A percentile compares a stretch with the other conserved stretches of the same genome.
phyloP scores from a whole-genome alignment of 805 yeast species.

The Pichia heedii region DNA sequence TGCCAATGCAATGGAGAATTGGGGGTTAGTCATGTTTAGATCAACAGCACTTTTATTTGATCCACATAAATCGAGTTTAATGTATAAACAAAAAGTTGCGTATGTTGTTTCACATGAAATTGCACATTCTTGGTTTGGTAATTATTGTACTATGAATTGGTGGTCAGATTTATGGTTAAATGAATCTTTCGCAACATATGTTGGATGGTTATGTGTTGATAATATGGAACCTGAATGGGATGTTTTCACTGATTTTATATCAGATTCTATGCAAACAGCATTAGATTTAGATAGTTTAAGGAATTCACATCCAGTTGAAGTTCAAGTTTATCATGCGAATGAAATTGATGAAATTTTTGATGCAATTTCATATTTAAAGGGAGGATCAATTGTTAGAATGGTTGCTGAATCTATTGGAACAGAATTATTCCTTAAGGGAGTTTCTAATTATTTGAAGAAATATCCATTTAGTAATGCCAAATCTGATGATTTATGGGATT shows the following conservation, averaged over 20 bases:
- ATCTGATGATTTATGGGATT: slow-evolving; percentile 64
- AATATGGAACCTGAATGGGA: slow-evolving; percentile 75
- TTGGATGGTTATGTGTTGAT: slow-evolving; percentile 63
- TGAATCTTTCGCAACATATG: slow-evolving; percentile 88
- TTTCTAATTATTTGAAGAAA: slow-evolving; percentile 54
- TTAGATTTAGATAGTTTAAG: slow-evolving; percentile 47
- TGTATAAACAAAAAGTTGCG: slow-evolving; percentile 61
- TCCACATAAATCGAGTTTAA: slow-evolving; percentile 35
- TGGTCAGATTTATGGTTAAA: slow-evolving; percentile 90
- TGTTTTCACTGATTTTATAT: slow-evolving; percentile 49
- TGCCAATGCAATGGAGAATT: slow-evolving; percentile 88
- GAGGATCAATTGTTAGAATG: slow-evolving; percentile 74
- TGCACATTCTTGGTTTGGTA: slow-evolving; percentile 91
- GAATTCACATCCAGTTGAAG: slow-evolving; percentile 75
- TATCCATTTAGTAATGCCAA: slow-evolving; percentile 64
- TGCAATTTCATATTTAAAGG: slow-evolving; percentile 72
- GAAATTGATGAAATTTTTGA: slow-evolving; percentile 81
- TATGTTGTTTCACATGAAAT: slow-evolving; percentile 80
- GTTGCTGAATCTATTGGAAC: slow-evolving; percentile 61
- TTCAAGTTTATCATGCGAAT: slow-evolving; percentile 66
- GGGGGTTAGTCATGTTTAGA: slow-evolving; percentile 72
- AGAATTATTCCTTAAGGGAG: slow-evolving; percentile 63
- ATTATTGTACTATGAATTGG: slow-evolving; percentile 86
- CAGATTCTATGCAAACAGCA: slow-evolving; percentile 43
- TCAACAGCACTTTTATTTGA: slow-evolving; percentile 47